A percentile compares a stretch with the other conserved stretches of the same genome.
These are phyloP conservation scores for Discostella stelligeroides DNA, from an alignment of 108 stramenopile species.

Conservation along the genomic window DNA sequence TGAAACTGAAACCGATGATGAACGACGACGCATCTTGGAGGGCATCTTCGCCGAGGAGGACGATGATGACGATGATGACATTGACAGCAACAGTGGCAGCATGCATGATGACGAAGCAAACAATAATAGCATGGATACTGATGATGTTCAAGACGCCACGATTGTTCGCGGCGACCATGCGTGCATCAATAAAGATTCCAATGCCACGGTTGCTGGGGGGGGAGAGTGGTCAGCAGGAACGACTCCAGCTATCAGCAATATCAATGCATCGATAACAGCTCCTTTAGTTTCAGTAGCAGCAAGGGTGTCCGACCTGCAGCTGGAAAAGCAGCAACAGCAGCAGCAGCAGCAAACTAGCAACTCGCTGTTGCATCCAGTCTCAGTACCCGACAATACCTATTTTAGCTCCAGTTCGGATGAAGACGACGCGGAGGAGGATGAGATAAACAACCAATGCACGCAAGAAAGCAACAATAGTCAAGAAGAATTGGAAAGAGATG, in stretches of 20 bases:
- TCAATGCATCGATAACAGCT: not conserved
- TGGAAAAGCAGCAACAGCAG: not conserved
- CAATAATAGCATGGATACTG: not conserved
- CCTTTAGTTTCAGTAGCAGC: no score
- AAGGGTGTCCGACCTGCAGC: no score
- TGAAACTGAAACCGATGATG: conserved; percentile 6
- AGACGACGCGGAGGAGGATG: not conserved
- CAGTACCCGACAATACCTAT: conserved; percentile 1
- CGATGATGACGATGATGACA: conserved; percentile 19
- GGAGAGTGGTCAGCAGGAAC: no score
- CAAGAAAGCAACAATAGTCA: no score
- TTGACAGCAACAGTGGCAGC: not conserved
- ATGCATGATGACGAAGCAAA: not conserved
- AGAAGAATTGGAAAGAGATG: no score
- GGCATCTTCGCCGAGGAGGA: conserved; percentile 39
- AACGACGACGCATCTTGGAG: conserved; percentile 24
- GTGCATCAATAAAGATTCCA: no score
- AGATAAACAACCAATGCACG: not conserved
- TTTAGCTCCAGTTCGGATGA: conserved; percentile 11
- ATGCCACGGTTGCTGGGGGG: no score
- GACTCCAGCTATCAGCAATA: no score
- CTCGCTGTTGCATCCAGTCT: not conserved
- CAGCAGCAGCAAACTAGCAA: not conserved
- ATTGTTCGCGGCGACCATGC: not conserved
- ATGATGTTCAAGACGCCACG: not conserved